These are phyloP conservation scores for Oropetium thomaeum DNA, from an alignment of 176 grass and related monocot species.

Conservation along the genomic window DNA sequence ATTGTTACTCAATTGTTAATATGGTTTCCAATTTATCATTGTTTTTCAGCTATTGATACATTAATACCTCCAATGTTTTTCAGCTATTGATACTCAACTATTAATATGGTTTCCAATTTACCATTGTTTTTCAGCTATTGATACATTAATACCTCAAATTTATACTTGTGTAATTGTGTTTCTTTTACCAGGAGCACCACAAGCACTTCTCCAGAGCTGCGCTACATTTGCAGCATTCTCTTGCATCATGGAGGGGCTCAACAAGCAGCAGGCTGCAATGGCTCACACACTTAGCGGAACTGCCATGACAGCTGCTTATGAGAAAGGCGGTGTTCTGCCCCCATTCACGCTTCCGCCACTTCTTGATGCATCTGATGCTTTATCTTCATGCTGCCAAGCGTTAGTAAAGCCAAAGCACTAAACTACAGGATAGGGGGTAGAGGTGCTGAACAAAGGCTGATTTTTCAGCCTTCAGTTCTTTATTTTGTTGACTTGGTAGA, in stretches of 20 bases:
- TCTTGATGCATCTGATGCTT: constrained; percentile 53
- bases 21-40: no score
- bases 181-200: constrained; percentile 51
- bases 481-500: constrained; percentile 3
- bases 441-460: constrained; percentile 19
- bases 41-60: no score
- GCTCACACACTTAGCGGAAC: constrained; percentile 24
- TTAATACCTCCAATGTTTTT: background rate
- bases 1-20: no score
- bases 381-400: constrained; percentile 66
- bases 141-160: background rate
- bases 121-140: no score
- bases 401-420: constrained; percentile 53
- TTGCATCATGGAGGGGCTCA: constrained; percentile 90
- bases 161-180: background rate
- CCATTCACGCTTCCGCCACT: constrained; percentile 76
- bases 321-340: constrained; percentile 47
- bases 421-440: constrained; percentile 7
- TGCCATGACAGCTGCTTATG: background rate
- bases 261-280: constrained; percentile 80
- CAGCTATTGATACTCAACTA: no score
- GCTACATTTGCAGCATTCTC: constrained; percentile 90
- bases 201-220: constrained; percentile 73
- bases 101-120: no score
- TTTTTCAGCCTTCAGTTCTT: constrained; percentile 9